phyloP scores from a whole-genome alignment of 2,329 filamentous ascomycete species.

The Epichloe sylvatica region DNA sequence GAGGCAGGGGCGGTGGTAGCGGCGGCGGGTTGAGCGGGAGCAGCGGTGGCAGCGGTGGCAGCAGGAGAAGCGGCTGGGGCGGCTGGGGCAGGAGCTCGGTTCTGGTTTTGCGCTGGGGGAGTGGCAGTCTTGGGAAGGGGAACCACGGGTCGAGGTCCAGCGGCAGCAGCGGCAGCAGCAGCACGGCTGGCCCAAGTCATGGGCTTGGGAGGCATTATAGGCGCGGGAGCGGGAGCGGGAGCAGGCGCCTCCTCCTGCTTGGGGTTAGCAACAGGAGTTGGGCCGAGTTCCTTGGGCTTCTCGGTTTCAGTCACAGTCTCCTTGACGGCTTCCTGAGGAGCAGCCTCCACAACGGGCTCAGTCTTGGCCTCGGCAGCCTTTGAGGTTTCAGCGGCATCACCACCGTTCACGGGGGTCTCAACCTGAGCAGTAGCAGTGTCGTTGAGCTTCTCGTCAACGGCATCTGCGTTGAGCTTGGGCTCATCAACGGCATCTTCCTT shows the following conservation, averaged over 20 bases:
- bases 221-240: conserved; percentile 26
- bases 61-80: conserved; percentile 25
- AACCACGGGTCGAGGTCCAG: conserved; percentile 38
- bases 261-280: conserved; percentile 36
- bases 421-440: conserved; percentile 15
- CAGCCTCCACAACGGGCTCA: conserved; percentile 18
- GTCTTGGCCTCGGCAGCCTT: conserved; percentile 19
- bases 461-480: conserved; percentile 18
- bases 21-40: conserved; percentile 18
- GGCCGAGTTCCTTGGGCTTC: conserved; percentile 50
- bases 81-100: conserved; percentile 32
- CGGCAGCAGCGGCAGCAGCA: conserved; percentile 46
- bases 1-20: conserved; percentile 25
- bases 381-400: conserved; percentile 17
- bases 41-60: conserved; percentile 28
- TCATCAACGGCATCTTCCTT: conserved; percentile 39
- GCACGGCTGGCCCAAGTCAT: conserved; percentile 63
- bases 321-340: conserved; percentile 36
- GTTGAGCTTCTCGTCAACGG: conserved; percentile 23
- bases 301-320: conserved; percentile 45
- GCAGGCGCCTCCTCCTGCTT: conserved; percentile 30
- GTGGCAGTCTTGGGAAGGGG: conserved; percentile 44
- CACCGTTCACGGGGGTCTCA: conserved; percentile 1
- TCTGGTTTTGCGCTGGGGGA: conserved; percentile 34
- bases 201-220: conserved; percentile 38